phyloP scores from a whole-genome alignment of 352 stramenopile species.

The Blastocystis sp. region DNA sequence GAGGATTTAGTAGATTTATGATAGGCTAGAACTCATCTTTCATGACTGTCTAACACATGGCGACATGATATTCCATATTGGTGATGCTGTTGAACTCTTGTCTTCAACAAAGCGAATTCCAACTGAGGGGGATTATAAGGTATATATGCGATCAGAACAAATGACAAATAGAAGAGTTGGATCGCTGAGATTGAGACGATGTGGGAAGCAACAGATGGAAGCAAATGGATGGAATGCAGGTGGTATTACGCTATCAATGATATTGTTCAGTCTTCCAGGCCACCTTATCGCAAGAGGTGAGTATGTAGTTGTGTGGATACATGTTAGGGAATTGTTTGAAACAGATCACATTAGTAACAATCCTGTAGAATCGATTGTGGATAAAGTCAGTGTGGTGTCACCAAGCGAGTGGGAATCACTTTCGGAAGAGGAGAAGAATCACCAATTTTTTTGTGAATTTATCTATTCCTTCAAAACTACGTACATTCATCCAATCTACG shows the following conservation, averaged over 20 bases:
- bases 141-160: background rate
- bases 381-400: conserved; percentile 7
- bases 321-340: conserved; percentile 44
- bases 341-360: conserved; percentile 58
- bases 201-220: conserved; percentile 42
- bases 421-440: background rate
- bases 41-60: conserved; percentile 15
- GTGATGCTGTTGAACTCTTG: conserved; percentile 16
- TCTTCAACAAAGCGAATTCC: background rate
- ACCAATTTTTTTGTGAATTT: conserved; percentile 36
- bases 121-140: conserved; percentile 44
- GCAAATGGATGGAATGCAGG: conserved; percentile 37
- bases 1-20: background rate
- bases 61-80: conserved; percentile 19
- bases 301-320: background rate
- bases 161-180: conserved; percentile 36
- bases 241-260: conserved; percentile 56
- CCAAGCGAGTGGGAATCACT: background rate
- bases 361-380: conserved; percentile 13
- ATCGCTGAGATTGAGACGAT: conserved; percentile 47
- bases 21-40: background rate
- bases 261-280: background rate
- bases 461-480: conserved; percentile 34
- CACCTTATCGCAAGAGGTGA: conserved; percentile 52
- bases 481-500: conserved; percentile 46